These are phyloP conservation scores for Acacia melanoxylon DNA, from an alignment of 306 rosid species.

Conservation along the genomic window DNA sequence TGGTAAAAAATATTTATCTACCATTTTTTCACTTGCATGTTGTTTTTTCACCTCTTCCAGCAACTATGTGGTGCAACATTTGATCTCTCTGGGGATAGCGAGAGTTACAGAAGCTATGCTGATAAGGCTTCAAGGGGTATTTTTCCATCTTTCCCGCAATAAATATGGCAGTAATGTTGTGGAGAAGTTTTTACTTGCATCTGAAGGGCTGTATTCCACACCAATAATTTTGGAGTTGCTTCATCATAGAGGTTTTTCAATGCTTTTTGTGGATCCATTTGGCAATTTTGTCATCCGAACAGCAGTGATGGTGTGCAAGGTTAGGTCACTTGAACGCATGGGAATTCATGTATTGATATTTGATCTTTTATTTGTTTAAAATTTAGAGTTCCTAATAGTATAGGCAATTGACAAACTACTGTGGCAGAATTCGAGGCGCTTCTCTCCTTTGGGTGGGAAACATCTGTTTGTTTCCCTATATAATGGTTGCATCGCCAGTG, in stretches of 20 bases:
- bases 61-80: conserved; percentile 73
- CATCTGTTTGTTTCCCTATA: neutral
- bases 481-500: neutral
- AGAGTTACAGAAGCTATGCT: conserved; percentile 34
- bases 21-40: conserved; percentile 5
- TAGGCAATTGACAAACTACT: neutral
- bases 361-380: neutral
- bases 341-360: neutral
- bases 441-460: neutral
- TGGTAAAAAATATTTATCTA: neutral
- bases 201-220: conserved; percentile 27
- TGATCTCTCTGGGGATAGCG: conserved; percentile 40
- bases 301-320: conserved; percentile 51
- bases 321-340: conserved; percentile 23
- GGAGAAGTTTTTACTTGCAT: conserved; percentile 53
- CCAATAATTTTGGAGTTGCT: conserved; percentile 52
- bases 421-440: neutral
- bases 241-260: conserved; percentile 24
- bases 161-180: conserved; percentile 83
- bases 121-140: conserved; percentile 42
- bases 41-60: conserved; percentile 38
- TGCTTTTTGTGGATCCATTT: conserved; percentile 58
- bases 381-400: neutral
- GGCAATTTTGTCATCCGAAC: conserved; percentile 70
- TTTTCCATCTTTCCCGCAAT: conserved; percentile 46